Evolutionary conservation across 441 rosid species (phyloP), one percentile per base, ranked within the genome.

Genomic region (Populus trichocarpa): DNA sequence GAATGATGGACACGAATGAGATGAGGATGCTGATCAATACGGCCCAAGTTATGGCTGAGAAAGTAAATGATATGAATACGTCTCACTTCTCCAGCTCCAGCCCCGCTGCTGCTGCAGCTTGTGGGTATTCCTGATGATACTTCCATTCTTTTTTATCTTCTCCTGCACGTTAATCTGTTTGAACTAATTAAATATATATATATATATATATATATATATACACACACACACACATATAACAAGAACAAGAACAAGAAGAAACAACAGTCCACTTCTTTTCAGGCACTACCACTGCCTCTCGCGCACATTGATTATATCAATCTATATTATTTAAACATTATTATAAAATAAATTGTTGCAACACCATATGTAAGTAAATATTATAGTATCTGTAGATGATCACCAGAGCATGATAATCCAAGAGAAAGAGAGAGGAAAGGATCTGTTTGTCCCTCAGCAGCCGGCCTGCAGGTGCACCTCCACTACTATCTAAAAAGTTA

Each of bases 1-100:
- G 77, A 81, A 81, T 87, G 96, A 80, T 83, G 88, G 75, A 85
- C 85, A n/a, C 90, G 88, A 71, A 91, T 77, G 78, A 90, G 96
- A 83, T 93, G 93, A 61, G 95, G 97, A 65, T 91, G 96, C 40
- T 91, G 25, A 25, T 25, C 95, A 11, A 85, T 75, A 7, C 77
- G 84, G 12, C 92, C 92, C 8, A 79, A 18, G n/a, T 53, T 76
- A 25, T 77, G 89, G 78, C 85, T 89, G 9, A 86, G 91, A 85
- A 90, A 93, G 74, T 89, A 91, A 35, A 90, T 78, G 78, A 93
- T 83, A 74, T 88, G 87, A 80, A 90, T 36, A 81, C 88, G 85
- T 80, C 94, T 88, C 50, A 83, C 80, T 85, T 91, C 89, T 74
- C 87, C 88, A 30, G 32, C 32, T 33, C 81, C 82, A 16, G 78